Base-by-base conservation (phyloP, 768 basidiomycete genomes). In the Rhizopogon salebrosus region DNA sequence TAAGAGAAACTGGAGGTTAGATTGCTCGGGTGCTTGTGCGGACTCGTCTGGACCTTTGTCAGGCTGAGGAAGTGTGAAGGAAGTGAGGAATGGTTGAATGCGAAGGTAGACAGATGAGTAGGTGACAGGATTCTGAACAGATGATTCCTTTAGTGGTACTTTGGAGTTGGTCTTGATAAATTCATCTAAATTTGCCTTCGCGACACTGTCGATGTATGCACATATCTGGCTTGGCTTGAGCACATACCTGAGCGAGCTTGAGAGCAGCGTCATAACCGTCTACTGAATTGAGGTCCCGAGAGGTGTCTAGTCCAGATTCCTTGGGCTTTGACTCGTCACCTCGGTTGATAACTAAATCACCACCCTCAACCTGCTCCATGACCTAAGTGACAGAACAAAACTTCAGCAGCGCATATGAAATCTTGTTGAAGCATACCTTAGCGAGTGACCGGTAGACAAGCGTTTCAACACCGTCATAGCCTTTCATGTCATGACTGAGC, bases 401-500 rank as follows among this genome's bases (percentile, higher is more conserved):
- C 29, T 14, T 59, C 24, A 57, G 49, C 11, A 43, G 26, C 57
- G 39, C 41, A 49, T 16, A 53, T 8, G 14, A 22, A 41, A 27
- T 38, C 8, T 1, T 5, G 6, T 13, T n/a, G 24, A 48, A n/a
- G 34, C 85, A 49, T 57, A 94, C 93, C 68, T 87, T 80, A 20
- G 90, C 72, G 40, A 98, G 75, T 2, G 91, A 87, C 22, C 87
- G 83, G 71, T 97, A 98, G 23, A 94, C 90, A n/a, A 99, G 79
- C 10, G 86, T 80, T 71, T 98, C 95, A 39, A 98, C 80, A 6
- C 97, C 97, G 53, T 95, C 93, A 65, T 95, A 98, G 16, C 97
- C 97, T 57, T 80, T 77, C 95, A 99, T 95, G 59, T 97, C 94
- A 71, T 98, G 95, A 63, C 87, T 89, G 36, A 99, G 73, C 88